These are phyloP conservation scores for sweet orange (Citrus sinensis) DNA, from an alignment of 345 rosid species.

Conservation along the genomic window DVS_A1.0 CM039169.1:29644001-29644500, in stretches of 20 bases:
- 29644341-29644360: background rate
- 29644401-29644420: conserved; percentile 38
- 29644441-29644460: conserved; percentile 66
- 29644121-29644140: too few species aligned
- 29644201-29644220: background rate
- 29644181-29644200: background rate
- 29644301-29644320: background rate
- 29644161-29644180: background rate
- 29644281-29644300: too few species aligned
- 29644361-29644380: background rate
- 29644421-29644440: conserved; percentile 59
- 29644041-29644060: background rate
- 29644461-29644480: conserved; percentile 60
- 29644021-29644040: background rate
- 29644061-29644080: background rate
- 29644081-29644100: too few species aligned
- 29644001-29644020: background rate
- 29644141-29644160: too few species aligned
- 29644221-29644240: background rate
- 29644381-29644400: background rate
- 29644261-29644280: too few species aligned
- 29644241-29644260: too few species aligned
- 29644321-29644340: background rate
- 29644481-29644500: conserved; percentile 34
- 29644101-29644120: too few species aligned